Conservation (phyloP, 495 filamentous ascomycete species). For the Hypoxylon intermedium region DNA sequence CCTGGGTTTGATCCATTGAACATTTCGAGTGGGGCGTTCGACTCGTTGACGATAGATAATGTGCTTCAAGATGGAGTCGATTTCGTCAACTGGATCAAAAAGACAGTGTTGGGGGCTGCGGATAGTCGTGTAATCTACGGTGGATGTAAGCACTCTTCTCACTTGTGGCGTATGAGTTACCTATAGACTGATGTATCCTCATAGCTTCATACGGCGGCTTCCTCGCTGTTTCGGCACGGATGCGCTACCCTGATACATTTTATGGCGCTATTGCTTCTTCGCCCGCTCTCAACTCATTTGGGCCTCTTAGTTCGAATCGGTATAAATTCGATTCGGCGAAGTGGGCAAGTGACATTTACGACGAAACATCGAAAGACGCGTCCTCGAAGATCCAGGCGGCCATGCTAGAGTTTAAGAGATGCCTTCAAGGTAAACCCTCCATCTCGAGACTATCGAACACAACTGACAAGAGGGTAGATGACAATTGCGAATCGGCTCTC, state of each 20-base stretch:
- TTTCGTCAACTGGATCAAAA: slow-evolving; percentile 36
- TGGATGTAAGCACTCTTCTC: slow-evolving; percentile 6
- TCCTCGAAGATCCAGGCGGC: slow-evolving; percentile 19
- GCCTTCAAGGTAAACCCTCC: slow-evolving; percentile 6
- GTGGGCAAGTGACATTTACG: slow-evolving; percentile 27
- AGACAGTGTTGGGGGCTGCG: slow-evolving; percentile 16
- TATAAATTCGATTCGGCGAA: slow-evolving; percentile 30
- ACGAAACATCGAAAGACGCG: slow-evolving; percentile 8
- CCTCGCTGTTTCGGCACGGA: slow-evolving; percentile 32
- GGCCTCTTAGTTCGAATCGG: slow-evolving; percentile 20
- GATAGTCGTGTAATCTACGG: slow-evolving; percentile 27
- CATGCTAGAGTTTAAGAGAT: slow-evolving; percentile 24
- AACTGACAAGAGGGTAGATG: slow-evolving; percentile 16
- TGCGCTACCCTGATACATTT: slow-evolving; percentile 31
- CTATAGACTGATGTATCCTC: slow-evolving; percentile 2
- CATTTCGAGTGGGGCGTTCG: slow-evolving; percentile 12
- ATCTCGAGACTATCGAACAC: not conserved
- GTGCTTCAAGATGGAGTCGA: slow-evolving; percentile 30
- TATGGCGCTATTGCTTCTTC: slow-evolving; percentile 31
- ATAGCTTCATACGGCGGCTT: slow-evolving; percentile 38
- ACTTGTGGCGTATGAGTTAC: no score
- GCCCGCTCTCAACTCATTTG: slow-evolving; percentile 29
- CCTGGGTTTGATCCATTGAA: slow-evolving; percentile 23
- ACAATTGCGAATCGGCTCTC: slow-evolving; percentile 16
- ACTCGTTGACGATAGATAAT: slow-evolving; percentile 27